Evolutionary conservation across 2,329 filamentous ascomycete genomes (phyloP).

Genomic region (Sarocladium kiliense): DNA sequence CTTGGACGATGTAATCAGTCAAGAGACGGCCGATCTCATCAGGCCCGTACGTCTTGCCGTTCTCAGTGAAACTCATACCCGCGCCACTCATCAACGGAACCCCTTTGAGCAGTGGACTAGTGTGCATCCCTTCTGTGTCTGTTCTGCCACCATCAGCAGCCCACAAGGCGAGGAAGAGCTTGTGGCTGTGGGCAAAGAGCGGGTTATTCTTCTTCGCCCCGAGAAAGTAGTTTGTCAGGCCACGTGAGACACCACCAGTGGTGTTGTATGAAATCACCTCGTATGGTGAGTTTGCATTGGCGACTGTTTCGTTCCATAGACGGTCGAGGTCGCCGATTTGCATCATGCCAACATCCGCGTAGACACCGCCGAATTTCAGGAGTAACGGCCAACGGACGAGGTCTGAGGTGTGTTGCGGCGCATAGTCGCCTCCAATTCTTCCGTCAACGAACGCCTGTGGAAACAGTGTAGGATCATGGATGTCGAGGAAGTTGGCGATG

Average conservation of each 20-base stretch:
- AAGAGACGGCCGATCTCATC: constrained; percentile 37
- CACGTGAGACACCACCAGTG: constrained; percentile 26
- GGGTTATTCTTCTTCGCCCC: constrained; percentile 32
- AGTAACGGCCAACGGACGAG: constrained; percentile 53
- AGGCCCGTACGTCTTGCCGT: constrained; percentile 23
- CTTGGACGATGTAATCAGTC: constrained; percentile 54
- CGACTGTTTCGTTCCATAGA: constrained; percentile 46
- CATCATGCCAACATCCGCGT: constrained; percentile 51
- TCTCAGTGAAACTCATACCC: constrained; percentile 15
- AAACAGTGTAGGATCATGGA: constrained; percentile 35
- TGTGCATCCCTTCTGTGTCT: constrained; percentile 46
- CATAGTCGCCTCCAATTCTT: constrained; percentile 43
- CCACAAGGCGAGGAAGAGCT: constrained; percentile 48
- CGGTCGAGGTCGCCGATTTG: constrained; percentile 52
- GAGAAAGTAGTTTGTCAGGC: constrained; percentile 46
- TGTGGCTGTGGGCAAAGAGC: constrained; percentile 41
- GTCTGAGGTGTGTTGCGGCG: constrained; percentile 50
- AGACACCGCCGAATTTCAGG: constrained; percentile 52
- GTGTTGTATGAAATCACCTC: constrained; percentile 43
- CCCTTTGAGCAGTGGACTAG: constrained; percentile 40
- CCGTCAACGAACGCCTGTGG: constrained; percentile 45
- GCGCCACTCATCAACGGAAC: constrained; percentile 29
- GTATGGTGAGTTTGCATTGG: constrained; percentile 36
- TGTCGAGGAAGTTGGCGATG: constrained; percentile 42
- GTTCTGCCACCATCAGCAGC: constrained; percentile 34